These are phyloP conservation scores for Daldinia caldariorum DNA, from an alignment of 495 filamentous ascomycete genomes.

Conservation along the genomic window DNA sequence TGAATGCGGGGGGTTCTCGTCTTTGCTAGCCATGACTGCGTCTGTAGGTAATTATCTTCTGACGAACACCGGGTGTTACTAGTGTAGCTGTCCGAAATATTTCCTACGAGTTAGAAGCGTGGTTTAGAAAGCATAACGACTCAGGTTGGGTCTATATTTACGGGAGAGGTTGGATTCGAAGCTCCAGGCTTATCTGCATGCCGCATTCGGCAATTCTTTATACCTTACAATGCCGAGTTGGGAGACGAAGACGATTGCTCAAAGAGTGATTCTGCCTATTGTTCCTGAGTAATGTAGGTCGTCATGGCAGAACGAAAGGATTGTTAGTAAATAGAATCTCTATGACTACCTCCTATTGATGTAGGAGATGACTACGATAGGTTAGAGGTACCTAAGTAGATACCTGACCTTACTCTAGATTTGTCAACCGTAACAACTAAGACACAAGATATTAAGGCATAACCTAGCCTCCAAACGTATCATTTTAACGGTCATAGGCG, in stretches of 20 bases:
- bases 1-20: neutral
- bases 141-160: conserved; percentile 8
- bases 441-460: too few relatives aligned
- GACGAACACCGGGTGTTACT: neutral
- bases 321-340: too few relatives aligned
- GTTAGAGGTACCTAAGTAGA: too few relatives aligned
- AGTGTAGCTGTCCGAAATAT: neutral
- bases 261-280: conserved; percentile 5
- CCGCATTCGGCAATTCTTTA: conserved; percentile 25
- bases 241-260: neutral
- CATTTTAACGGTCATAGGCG: too few relatives aligned
- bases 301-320: too few relatives aligned
- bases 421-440: too few relatives aligned
- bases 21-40: neutral
- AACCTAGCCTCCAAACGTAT: too few relatives aligned
- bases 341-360: too few relatives aligned
- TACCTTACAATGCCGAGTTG: neutral
- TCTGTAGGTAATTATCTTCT: neutral
- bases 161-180: neutral
- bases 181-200: neutral
- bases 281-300: neutral
- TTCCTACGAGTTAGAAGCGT: too few relatives aligned
- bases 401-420: too few relatives aligned
- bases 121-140: neutral
- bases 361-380: too few relatives aligned